phyloP scores from a whole-genome alignment of 1,139 yeast species.

The Eremothecium cymbalariae region DNA sequence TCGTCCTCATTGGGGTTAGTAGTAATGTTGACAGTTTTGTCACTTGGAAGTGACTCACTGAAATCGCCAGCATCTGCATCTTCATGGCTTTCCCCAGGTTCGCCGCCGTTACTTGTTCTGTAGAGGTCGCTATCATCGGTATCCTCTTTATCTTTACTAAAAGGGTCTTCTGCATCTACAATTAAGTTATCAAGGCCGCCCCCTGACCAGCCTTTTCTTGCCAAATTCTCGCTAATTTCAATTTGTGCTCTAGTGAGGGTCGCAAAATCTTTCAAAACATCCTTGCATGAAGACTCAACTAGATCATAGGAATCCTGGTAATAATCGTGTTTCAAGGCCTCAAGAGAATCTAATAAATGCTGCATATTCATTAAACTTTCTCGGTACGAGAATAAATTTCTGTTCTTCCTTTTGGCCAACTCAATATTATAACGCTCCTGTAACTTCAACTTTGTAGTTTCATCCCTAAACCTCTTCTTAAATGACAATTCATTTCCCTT shows the following conservation, averaged over 20 bases:
- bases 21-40: no score
- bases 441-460: slow-evolving; percentile 43
- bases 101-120: no score
- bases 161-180: slow-evolving; percentile 47
- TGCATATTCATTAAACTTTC: slow-evolving; percentile 60
- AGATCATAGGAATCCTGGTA: slow-evolving; percentile 52
- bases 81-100: no score
- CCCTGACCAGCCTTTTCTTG: slow-evolving; percentile 80
- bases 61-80: no score
- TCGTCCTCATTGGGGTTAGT: no score
- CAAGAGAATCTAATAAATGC: slow-evolving; percentile 69
- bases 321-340: slow-evolving; percentile 64
- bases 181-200: slow-evolving; percentile 70
- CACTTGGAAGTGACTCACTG: no score
- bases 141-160: slow-evolving; percentile 28
- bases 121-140: no score
- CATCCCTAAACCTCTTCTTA: slow-evolving; percentile 43
- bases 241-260: slow-evolving; percentile 69
- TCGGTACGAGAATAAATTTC: slow-evolving; percentile 58
- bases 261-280: slow-evolving; percentile 49
- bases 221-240: slow-evolving; percentile 72
- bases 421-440: slow-evolving; percentile 52
- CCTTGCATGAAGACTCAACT: slow-evolving; percentile 51
- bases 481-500: slow-evolving; percentile 45
- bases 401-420: slow-evolving; percentile 46